Conservation (phyloP, 345 rosid genomes). For the Acer saccharum region DNA sequence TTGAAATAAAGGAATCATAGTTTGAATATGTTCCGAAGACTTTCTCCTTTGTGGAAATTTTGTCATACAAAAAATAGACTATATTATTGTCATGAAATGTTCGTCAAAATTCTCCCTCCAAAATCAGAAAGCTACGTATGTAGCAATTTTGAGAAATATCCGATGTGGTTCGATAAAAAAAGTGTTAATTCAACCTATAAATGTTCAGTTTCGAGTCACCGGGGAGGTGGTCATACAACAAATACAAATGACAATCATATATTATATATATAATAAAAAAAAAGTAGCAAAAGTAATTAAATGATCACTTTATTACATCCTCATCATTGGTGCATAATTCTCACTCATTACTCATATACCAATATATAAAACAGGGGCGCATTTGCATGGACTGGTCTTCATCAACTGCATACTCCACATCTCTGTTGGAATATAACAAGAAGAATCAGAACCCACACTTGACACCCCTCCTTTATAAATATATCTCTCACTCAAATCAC, state of each 20-base stretch:
- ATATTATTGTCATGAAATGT: not conserved
- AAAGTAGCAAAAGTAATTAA: not conserved
- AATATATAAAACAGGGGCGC: not conserved
- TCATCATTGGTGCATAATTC: not conserved
- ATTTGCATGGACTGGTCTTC: constrained; percentile 23
- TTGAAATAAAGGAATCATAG: not conserved
- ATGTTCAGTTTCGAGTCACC: no score
- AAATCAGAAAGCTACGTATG: not conserved
- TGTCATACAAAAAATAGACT: not conserved
- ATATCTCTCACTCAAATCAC: constrained; percentile 9
- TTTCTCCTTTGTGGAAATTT: not conserved
- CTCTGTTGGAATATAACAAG: constrained; percentile 17
- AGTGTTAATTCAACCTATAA: no score
- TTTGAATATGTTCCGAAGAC: not conserved
- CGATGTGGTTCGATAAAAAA: no score
- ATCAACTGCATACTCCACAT: constrained; percentile 28
- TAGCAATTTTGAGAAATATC: no score
- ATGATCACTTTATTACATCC: constrained; percentile 12
- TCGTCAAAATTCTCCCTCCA: not conserved
- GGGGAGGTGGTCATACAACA: no score
- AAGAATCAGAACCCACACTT: constrained; percentile 37
- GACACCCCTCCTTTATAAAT: not conserved
- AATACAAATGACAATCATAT: not conserved
- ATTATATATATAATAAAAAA: not conserved
- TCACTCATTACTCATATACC: no score